Evolutionary conservation across 1,139 yeast species (phyloP).

Genomic region (Magnusiomyces paraingens): DNA sequence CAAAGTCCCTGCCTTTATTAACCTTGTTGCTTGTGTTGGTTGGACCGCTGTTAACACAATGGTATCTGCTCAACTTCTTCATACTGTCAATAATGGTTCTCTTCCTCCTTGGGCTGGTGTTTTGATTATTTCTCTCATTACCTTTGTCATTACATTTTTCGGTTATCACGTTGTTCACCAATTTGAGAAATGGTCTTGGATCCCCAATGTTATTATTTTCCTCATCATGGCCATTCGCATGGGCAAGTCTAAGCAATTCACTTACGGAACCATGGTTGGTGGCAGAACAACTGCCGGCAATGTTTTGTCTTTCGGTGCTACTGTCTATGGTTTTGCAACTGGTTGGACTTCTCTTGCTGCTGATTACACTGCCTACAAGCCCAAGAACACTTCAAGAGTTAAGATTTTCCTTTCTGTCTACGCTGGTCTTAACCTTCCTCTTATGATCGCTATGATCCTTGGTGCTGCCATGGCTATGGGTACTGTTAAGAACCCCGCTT

Average conservation of each 20-base stretch:
- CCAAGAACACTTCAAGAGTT: constrained; percentile 48
- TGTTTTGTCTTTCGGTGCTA: constrained; percentile 78
- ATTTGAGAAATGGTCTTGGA: constrained; percentile 85
- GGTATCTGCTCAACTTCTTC: constrained; percentile 79
- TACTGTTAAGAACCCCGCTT: constrained; percentile 36
- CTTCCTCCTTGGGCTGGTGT: constrained; percentile 93
- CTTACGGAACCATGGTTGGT: constrained; percentile 39
- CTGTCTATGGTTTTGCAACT: constrained; percentile 83
- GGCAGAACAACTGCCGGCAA: constrained; percentile 57
- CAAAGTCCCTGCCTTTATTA: constrained; percentile 70
- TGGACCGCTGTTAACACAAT: constrained; percentile 94
- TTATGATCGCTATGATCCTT: constrained; percentile 64
- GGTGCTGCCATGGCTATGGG: constrained; percentile 89
- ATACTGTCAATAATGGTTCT: constrained; percentile 58
- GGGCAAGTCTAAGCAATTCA: constrained; percentile 57
- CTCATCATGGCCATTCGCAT: constrained; percentile 73
- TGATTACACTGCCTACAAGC: constrained; percentile 86
- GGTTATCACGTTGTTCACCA: constrained; percentile 78
- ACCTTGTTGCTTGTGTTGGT: constrained; percentile 83
- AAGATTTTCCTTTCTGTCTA: constrained; percentile 60
- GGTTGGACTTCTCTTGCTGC: constrained; percentile 95
- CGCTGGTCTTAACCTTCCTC: constrained; percentile 59
- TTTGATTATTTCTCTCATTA: constrained; percentile 59
- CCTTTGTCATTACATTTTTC: constrained; percentile 72
- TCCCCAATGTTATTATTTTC: constrained; percentile 69